A percentile compares a stretch with the other conserved stretches of the same genome.
Conservation (phyloP, 306 rosid species). For the Mimosa pudica region DNA sequence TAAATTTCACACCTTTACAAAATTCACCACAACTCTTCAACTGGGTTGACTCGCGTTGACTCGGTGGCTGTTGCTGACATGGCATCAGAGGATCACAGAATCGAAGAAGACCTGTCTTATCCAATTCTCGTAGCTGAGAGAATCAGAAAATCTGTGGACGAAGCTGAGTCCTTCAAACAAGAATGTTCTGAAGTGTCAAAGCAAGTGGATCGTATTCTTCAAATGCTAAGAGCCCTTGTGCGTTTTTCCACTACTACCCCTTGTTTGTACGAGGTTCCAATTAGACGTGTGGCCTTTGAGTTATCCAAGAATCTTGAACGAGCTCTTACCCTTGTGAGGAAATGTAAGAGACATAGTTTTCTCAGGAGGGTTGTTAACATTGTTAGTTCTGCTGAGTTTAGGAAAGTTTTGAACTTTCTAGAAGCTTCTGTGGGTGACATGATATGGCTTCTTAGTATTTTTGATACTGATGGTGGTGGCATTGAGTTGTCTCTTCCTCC, state of each 20-base stretch:
- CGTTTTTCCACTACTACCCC: slow-evolving; percentile 55
- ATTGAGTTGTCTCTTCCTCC: slow-evolving; percentile 64
- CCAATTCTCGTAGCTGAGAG: slow-evolving; percentile 73
- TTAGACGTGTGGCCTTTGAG: slow-evolving; percentile 59
- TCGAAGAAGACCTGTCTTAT: slow-evolving; percentile 63
- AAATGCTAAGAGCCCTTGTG: slow-evolving; percentile 65
- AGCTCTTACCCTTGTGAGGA: slow-evolving; percentile 54
- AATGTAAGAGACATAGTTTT: slow-evolving; percentile 67
- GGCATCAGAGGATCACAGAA: slow-evolving; percentile 59
- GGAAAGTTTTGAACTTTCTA: slow-evolving; percentile 42
- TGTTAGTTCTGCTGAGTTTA: slow-evolving; percentile 61
- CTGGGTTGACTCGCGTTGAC: slow-evolving; percentile 7
- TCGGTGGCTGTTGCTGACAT: slow-evolving; percentile 34
- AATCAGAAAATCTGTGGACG: slow-evolving; percentile 56
- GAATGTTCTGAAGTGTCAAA: slow-evolving; percentile 72
- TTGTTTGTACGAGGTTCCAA: slow-evolving; percentile 67
- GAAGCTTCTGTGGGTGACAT: slow-evolving; percentile 76
- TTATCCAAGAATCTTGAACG: slow-evolving; percentile 64
- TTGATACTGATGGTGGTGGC: slow-evolving; percentile 54
- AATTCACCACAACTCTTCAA: not conserved
- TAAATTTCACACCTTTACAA: not conserved
- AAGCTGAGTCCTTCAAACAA: slow-evolving; percentile 55
- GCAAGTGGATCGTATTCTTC: slow-evolving; percentile 63
- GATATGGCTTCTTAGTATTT: slow-evolving; percentile 64
- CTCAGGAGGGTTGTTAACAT: slow-evolving; percentile 67